These are phyloP conservation scores for Trichoderma endophyticum DNA, from an alignment of 2,329 filamentous ascomycete species.

Conservation along the genomic window DNA sequence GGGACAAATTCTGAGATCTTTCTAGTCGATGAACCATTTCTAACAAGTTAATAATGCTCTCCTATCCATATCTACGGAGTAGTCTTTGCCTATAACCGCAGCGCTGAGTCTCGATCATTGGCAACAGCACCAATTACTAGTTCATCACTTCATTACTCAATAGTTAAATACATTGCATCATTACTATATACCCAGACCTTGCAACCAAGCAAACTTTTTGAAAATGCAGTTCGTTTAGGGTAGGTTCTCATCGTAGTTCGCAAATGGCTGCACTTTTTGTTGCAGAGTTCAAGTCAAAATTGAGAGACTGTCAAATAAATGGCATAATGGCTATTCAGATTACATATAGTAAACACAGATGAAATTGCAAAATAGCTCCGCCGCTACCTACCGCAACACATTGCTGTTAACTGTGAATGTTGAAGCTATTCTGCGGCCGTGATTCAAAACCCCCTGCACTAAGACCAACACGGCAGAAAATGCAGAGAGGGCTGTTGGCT, in stretches of 20 bases:
- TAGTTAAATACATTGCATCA: not conserved
- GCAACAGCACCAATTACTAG: accelerated
- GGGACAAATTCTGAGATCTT: not conserved
- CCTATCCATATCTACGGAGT: not conserved
- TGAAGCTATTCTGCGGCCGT: not conserved
- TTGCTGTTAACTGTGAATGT: not conserved
- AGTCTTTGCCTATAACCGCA: not conserved
- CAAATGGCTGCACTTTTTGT: not conserved
- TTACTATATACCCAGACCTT: not conserved
- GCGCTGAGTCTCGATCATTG: not conserved
- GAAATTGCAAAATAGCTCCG: not conserved
- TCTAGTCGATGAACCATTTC: not conserved
- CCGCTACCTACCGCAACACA: not conserved
- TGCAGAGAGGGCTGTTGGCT: not conserved
- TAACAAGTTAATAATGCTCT: not conserved
- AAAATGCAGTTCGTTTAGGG: not conserved
- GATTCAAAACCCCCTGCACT: not conserved
- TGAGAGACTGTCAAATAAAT: not conserved
- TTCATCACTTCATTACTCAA: not conserved
- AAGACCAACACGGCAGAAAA: not conserved
- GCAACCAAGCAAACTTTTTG: not conserved
- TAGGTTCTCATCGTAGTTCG: not conserved
- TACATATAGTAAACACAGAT: not conserved
- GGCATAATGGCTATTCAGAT: too few species aligned
- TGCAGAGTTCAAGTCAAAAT: not conserved